Conservation (phyloP, 2,329 filamentous ascomycete species). For the Blastomyces silverae region DNA sequence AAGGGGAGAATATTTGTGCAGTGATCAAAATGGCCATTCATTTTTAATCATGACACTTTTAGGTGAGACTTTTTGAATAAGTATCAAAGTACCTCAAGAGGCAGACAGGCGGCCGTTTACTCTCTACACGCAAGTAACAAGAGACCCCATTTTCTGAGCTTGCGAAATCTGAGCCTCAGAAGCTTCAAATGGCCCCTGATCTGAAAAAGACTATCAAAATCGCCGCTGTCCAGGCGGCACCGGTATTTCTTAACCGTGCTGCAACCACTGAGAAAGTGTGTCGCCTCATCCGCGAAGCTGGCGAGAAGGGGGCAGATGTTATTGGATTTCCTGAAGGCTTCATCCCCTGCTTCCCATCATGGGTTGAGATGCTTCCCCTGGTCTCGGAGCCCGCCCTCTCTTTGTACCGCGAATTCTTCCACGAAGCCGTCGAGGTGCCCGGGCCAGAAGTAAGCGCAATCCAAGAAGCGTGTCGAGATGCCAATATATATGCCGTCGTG, state of each 20-base stretch:
- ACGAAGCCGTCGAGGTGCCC: conserved; percentile 13
- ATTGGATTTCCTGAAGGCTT: conserved; percentile 14
- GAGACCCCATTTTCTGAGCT: background rate
- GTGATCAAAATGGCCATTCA: background rate
- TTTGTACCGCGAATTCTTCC: conserved; percentile 11
- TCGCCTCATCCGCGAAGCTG: conserved; percentile 14
- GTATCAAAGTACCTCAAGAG: background rate
- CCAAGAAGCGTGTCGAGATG: conserved; percentile 10
- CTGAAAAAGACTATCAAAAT: conserved; percentile 2
- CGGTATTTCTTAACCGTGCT: conserved; percentile 11
- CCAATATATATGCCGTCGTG: conserved; percentile 12
- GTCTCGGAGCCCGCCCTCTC: conserved; percentile 3
- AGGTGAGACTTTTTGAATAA: background rate
- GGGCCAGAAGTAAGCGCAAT: conserved; percentile 11
- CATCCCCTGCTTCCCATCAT: conserved; percentile 10
- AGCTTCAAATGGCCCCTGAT: background rate
- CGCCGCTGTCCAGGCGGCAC: conserved; percentile 14
- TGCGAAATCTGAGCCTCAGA: background rate
- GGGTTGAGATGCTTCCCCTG: conserved; percentile 8
- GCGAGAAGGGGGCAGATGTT: conserved; percentile 11
- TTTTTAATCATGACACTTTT: background rate
- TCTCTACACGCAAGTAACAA: background rate
- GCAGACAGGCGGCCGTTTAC: background rate
- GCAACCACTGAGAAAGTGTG: conserved; percentile 15
- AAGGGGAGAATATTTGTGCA: background rate